Conservation (phyloP, 208 protist genomes). For the Leishmania guyanensis region DNA sequence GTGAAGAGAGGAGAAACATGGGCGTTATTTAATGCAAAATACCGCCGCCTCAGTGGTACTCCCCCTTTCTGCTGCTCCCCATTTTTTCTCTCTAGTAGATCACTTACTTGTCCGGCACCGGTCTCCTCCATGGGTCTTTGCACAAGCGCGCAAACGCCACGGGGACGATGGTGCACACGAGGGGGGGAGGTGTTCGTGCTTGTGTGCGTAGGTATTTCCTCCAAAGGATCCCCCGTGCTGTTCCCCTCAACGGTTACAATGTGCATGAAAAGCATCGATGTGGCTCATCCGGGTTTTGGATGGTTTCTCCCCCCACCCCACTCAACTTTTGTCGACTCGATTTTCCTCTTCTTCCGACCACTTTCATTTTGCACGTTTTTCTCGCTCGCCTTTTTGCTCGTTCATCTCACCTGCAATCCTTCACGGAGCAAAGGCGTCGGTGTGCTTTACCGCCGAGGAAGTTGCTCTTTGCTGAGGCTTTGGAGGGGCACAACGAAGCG, state of each 20-base stretch:
- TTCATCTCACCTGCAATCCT: too few relatives aligned
- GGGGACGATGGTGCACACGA: not conserved
- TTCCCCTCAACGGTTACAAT: not conserved
- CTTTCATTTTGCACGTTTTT: too few relatives aligned
- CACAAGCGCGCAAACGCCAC: not conserved
- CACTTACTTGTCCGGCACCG: not conserved
- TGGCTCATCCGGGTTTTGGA: not conserved
- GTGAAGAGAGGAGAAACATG: not conserved
- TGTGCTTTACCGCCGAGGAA: too few relatives aligned
- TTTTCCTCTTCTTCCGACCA: too few relatives aligned
- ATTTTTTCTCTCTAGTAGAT: not conserved
- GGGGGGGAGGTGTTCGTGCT: too few relatives aligned
- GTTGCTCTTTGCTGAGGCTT: not conserved
- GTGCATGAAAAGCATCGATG: not conserved
- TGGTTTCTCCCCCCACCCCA: too few relatives aligned
- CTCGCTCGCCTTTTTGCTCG: too few relatives aligned
- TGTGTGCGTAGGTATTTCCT: not conserved
- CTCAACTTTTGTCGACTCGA: too few relatives aligned
- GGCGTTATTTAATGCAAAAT: not conserved
- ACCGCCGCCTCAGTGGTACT: not conserved
- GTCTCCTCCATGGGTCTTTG: not conserved
- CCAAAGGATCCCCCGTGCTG: not conserved
- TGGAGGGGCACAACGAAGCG: not conserved
- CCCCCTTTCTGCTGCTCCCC: not conserved
- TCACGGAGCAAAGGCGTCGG: too few relatives aligned